Conservation (phyloP, 2,329 filamentous ascomycete species). For the Phyllosticta citribraziliensis region DNA sequence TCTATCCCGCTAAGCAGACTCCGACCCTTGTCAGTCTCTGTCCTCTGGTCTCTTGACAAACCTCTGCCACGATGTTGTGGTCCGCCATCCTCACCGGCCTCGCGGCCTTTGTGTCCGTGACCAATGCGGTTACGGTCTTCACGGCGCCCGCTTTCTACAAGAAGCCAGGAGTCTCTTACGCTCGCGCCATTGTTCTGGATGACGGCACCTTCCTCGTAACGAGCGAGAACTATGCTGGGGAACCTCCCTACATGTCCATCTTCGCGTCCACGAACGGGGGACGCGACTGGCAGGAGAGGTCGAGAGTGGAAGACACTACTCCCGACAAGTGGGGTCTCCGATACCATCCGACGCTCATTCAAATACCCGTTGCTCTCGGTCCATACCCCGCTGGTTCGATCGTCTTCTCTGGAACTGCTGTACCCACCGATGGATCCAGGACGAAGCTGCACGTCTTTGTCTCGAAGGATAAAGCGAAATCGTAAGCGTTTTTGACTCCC, state of each 20-base stretch:
- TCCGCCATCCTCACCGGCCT: background rate
- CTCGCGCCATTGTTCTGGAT: background rate
- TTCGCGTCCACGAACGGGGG: slow-evolving; percentile 38
- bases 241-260: slow-evolving; percentile 36
- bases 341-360: slow-evolving; percentile 64
- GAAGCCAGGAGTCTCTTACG: background rate
- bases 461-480: slow-evolving; percentile 49
- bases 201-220: slow-evolving; percentile 37
- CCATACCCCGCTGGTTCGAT: slow-evolving; percentile 53
- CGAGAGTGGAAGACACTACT: slow-evolving; percentile 38
- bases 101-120: background rate
- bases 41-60: background rate
- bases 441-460: slow-evolving; percentile 64
- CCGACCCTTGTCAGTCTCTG: no score
- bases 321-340: slow-evolving; percentile 18
- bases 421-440: slow-evolving; percentile 47
- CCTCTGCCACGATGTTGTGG: background rate
- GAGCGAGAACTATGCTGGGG: slow-evolving; percentile 46
- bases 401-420: slow-evolving; percentile 51
- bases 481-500: slow-evolving; percentile 19
- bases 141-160: background rate
- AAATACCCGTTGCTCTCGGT: slow-evolving; percentile 49
- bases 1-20: no score
- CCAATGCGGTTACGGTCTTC: background rate
- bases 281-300: slow-evolving; percentile 52